phyloP scores from a whole-genome alignment of 495 filamentous ascomycete genomes.

The Amphirosellinia nigrospora region DNA sequence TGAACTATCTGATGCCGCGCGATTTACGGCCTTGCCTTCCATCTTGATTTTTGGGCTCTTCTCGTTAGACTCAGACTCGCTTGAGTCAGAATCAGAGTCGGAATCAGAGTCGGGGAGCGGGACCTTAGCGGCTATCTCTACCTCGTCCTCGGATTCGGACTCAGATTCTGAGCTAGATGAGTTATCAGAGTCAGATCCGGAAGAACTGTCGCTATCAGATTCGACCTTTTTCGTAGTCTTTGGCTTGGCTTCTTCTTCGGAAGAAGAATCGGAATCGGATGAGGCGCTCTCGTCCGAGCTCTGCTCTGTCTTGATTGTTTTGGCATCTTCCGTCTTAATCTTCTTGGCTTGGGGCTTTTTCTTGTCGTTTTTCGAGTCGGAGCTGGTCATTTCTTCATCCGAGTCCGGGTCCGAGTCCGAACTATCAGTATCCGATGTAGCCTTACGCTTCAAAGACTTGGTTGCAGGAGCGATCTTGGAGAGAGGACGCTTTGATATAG shows the following conservation, averaged over 20 bases:
- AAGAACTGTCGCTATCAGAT: slow-evolving; percentile 41
- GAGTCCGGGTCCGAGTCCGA: slow-evolving; percentile 50
- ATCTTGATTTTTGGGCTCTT: slow-evolving; percentile 35
- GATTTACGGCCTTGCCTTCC: slow-evolving; percentile 24
- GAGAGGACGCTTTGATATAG: slow-evolving; percentile 16
- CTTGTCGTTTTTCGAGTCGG: slow-evolving; percentile 28
- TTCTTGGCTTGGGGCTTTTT: slow-evolving; percentile 39
- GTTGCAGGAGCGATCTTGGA: slow-evolving; percentile 30
- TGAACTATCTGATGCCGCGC: slow-evolving; percentile 44
- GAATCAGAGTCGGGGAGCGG: slow-evolving; percentile 49
- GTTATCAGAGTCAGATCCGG: slow-evolving; percentile 53
- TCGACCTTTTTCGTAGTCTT: slow-evolving; percentile 29
- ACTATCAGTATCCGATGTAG: slow-evolving; percentile 55
- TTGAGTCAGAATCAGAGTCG: slow-evolving; percentile 41
- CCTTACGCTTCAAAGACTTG: slow-evolving; percentile 67
- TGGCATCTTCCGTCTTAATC: slow-evolving; percentile 35
- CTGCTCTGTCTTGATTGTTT: slow-evolving; percentile 36
- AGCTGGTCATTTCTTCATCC: slow-evolving; percentile 40
- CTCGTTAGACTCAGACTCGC: slow-evolving; percentile 45
- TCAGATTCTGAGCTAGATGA: slow-evolving; percentile 50
- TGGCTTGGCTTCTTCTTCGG: slow-evolving; percentile 39
- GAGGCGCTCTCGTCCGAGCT: slow-evolving; percentile 38
- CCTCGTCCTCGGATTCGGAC: slow-evolving; percentile 40
- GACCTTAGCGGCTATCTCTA: slow-evolving; percentile 60
- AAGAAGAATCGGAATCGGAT: slow-evolving; percentile 52